Percentiles rank a stretch among this genome's conserved stretches.
phyloP scores from a whole-genome alignment of 2,329 filamentous ascomycete genomes.

The Aspergillus niger region DNA sequence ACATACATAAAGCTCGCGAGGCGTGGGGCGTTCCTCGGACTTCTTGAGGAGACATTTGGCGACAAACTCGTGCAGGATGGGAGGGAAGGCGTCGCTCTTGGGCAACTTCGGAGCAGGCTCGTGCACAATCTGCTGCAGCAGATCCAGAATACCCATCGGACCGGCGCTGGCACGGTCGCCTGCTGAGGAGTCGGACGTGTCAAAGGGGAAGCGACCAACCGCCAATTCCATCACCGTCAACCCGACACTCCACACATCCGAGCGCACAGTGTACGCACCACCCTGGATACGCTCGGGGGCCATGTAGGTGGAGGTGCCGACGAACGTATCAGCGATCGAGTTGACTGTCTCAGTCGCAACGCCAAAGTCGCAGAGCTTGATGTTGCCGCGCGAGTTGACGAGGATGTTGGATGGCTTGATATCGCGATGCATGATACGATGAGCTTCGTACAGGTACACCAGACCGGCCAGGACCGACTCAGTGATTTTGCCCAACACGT shows the following conservation, averaged over 20 bases:
- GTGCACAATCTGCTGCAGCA: slow-evolving; percentile 95
- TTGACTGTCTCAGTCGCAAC: slow-evolving; percentile 98
- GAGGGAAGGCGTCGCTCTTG: slow-evolving; percentile 95
- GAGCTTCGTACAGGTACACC: slow-evolving; percentile 90
- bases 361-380: slow-evolving; percentile 98
- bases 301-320: slow-evolving; percentile 99
- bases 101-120: slow-evolving; percentile 91
- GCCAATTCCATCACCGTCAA: slow-evolving; percentile 94
- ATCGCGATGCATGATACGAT: slow-evolving; percentile 98
- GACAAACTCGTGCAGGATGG: slow-evolving; percentile 94
- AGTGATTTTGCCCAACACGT: slow-evolving; percentile 95
- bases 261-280: slow-evolving; percentile 95
- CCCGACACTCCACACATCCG: slow-evolving; percentile 98
- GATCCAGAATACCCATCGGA: slow-evolving; percentile 91
- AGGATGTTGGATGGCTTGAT: slow-evolving; percentile 98
- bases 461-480: slow-evolving; percentile 92
- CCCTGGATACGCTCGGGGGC: slow-evolving; percentile 97
- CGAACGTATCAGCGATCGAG: slow-evolving; percentile 96
- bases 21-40: slow-evolving; percentile 84
- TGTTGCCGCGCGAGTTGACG: slow-evolving; percentile 88
- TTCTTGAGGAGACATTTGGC: slow-evolving; percentile 93
- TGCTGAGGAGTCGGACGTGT: slow-evolving; percentile 75
- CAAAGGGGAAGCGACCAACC: slow-evolving; percentile 96
- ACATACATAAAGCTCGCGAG: slow-evolving; percentile 86
- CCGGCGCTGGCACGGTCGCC: slow-evolving; percentile 65